A percentile compares a stretch with the other conserved stretches of the same genome.
phyloP scores from a whole-genome alignment of 805 yeast genomes.

The Debaryomyces maramus region DNA sequence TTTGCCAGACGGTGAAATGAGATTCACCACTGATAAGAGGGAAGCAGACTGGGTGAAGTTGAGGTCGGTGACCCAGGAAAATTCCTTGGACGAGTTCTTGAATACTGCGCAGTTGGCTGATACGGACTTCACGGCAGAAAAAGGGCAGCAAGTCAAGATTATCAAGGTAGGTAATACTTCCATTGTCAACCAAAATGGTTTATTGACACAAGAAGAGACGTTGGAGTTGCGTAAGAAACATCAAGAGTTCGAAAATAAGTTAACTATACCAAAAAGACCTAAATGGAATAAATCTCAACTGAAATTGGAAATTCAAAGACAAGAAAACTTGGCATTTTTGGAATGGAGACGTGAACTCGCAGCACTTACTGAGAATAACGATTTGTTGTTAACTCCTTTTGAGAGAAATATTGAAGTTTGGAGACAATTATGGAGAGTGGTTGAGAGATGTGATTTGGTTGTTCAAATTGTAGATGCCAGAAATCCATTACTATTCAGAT shows the following conservation, averaged over 20 bases:
- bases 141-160: slow-evolving; percentile 77
- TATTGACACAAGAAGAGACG: slow-evolving; percentile 68
- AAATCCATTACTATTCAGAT: slow-evolving; percentile 86
- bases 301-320: slow-evolving; percentile 74
- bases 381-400: slow-evolving; percentile 88
- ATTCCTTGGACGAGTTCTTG: slow-evolving; percentile 89
- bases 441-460: slow-evolving; percentile 88
- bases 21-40: slow-evolving; percentile 82
- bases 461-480: slow-evolving; percentile 98
- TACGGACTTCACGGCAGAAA: slow-evolving; percentile 93
- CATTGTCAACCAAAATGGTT: slow-evolving; percentile 39
- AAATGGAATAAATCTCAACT: slow-evolving; percentile 74
- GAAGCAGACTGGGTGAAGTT: slow-evolving; percentile 89
- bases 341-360: slow-evolving; percentile 95
- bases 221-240: slow-evolving; percentile 59
- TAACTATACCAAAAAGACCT: slow-evolving; percentile 94
- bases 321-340: slow-evolving; percentile 86
- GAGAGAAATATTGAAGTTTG: slow-evolving; percentile 97
- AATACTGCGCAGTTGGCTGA: slow-evolving; percentile 95
- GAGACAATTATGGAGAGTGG: slow-evolving; percentile 98
- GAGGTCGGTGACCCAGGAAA: slow-evolving; percentile 92
- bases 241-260: slow-evolving; percentile 61
- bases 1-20: slow-evolving; percentile 83
- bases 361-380: slow-evolving; percentile 75
- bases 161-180: slow-evolving; percentile 65